A percentile compares a stretch with the other conserved stretches of the same genome.
phyloP scores from a whole-genome alignment of 306 rosid genomes.

The Prunus mira region DNA sequence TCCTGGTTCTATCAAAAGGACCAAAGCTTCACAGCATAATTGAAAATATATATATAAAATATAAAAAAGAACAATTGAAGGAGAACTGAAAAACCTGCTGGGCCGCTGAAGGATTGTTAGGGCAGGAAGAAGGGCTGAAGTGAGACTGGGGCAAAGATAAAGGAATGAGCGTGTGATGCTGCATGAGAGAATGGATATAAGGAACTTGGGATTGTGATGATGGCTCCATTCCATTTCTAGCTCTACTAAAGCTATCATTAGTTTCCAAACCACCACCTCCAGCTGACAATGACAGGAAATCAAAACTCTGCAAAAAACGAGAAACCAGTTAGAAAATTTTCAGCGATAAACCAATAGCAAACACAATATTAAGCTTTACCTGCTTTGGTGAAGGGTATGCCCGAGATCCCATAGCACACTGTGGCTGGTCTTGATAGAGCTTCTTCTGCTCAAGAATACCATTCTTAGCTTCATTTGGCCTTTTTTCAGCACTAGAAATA shows the following conservation, averaged over 20 bases:
- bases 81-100: slow-evolving; percentile 49
- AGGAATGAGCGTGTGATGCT: slow-evolving; percentile 35
- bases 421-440: slow-evolving; percentile 35
- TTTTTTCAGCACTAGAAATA: slow-evolving; percentile 15
- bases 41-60: neutral
- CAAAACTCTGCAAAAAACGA: slow-evolving; percentile 50
- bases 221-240: slow-evolving; percentile 38
- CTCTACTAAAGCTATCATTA: slow-evolving; percentile 26
- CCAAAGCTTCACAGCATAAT: neutral
- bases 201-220: slow-evolving; percentile 48
- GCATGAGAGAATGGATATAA: slow-evolving; percentile 45
- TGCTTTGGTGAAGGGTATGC: slow-evolving; percentile 43
- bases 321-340: slow-evolving; percentile 24
- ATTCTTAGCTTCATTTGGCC: slow-evolving; percentile 30
- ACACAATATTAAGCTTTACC: slow-evolving; percentile 37
- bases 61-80: neutral
- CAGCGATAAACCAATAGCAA: slow-evolving; percentile 6
- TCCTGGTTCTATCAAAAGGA: neutral
- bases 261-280: slow-evolving; percentile 45
- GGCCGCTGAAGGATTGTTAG: slow-evolving; percentile 37
- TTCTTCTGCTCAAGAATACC: slow-evolving; percentile 33
- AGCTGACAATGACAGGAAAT: slow-evolving; percentile 53
- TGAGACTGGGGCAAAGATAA: slow-evolving; percentile 41
- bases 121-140: slow-evolving; percentile 40
- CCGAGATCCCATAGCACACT: slow-evolving; percentile 13